Base-by-base conservation (phyloP, 2,329 filamentous ascomycete species). In the Penicillium sp. region DNA sequence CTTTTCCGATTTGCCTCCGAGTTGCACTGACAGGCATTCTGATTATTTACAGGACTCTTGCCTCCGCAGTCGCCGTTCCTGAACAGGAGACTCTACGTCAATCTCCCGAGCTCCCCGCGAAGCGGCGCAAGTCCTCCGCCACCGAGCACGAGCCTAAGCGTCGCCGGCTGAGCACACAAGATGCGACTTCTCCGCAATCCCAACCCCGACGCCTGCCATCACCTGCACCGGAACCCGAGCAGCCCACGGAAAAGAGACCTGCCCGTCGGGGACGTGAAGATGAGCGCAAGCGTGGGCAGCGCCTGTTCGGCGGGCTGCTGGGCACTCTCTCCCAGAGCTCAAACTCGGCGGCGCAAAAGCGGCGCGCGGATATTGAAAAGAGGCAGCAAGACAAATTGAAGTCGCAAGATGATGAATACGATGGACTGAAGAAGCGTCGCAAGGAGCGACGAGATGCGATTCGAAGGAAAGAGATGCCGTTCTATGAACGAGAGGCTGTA, bases 231-330 rank as follows among this genome's bases (percentile, higher is more conserved):
- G 40, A 50, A 10, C 36, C 20, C 50, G 57, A 58, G 16, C 49
- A 41, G n/a, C 58, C 56, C 22, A 36, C 53, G 5, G 62, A 58
- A 39, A 54, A 46, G 18, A 61, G 51, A 47, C 55, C 56, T 24
- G 43, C 54, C n/a, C 51, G 53, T 24, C 56, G 62, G 53, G 76
- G 69, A 46, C 74, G 78, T 25, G 76, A 85, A 51, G 88, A 95
- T 64, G 92, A 97, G 68, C 90, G 86, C 70, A 90, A 89, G 68
- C 87, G 92, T 33, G 89, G 89, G 20, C 87, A 89, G 71, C 83
- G 92, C 47, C 79, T 97, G 54, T 96, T 96, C 67, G 92, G 92
- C 55, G 89, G 87, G 31, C 75, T 95, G 50, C 77, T 94, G 53
- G 89, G 81, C 69, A 90, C 88, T 33, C 79, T 95, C 54, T 90